phyloP scores from a whole-genome alignment of 805 yeast genomes.

The Torulaspora maleeae region DNA sequence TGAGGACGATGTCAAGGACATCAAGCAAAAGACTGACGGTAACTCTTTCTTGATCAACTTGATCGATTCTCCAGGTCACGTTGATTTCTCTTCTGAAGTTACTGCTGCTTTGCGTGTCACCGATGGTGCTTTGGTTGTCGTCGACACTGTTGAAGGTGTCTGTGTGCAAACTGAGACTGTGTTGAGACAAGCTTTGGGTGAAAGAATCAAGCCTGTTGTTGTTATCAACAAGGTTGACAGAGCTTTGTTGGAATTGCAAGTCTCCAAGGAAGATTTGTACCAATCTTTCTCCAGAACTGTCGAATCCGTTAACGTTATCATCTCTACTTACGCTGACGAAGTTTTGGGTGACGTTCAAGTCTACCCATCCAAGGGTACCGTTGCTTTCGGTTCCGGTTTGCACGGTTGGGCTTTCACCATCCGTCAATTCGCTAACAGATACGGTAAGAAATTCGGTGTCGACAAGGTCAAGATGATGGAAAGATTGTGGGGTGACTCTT shows the following conservation, averaged over 20 bases:
- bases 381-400: slow-evolving; percentile 99
- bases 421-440: slow-evolving; percentile 96
- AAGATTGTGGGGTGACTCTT: slow-evolving; percentile 99
- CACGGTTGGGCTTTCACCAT: slow-evolving; percentile 99
- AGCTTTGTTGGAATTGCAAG: slow-evolving; percentile 98
- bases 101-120: slow-evolving; percentile 99
- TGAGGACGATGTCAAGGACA: slow-evolving; percentile 77
- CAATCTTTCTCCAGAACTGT: slow-evolving; percentile 98
- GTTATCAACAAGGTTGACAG: slow-evolving; percentile 99
- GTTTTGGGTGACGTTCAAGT: slow-evolving; percentile 94
- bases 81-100: slow-evolving; percentile 99
- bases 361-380: slow-evolving; percentile 98
- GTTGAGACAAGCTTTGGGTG: slow-evolving; percentile 97
- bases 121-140: slow-evolving; percentile 99
- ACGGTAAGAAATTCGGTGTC: slow-evolving; percentile 99
- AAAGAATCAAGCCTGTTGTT: slow-evolving; percentile 98
- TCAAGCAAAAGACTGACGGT: slow-evolving; percentile 84
- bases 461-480: slow-evolving; percentile 97
- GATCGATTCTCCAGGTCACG: slow-evolving; percentile 99
- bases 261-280: slow-evolving; percentile 97
- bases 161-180: slow-evolving; percentile 99
- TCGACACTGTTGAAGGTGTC: slow-evolving; percentile 99
- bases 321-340: slow-evolving; percentile 89
- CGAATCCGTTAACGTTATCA: slow-evolving; percentile 98
- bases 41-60: slow-evolving; percentile 94